Base-by-base conservation (phyloP, 2,329 filamentous ascomycete species). In the Neonectria coccinea region DNA sequence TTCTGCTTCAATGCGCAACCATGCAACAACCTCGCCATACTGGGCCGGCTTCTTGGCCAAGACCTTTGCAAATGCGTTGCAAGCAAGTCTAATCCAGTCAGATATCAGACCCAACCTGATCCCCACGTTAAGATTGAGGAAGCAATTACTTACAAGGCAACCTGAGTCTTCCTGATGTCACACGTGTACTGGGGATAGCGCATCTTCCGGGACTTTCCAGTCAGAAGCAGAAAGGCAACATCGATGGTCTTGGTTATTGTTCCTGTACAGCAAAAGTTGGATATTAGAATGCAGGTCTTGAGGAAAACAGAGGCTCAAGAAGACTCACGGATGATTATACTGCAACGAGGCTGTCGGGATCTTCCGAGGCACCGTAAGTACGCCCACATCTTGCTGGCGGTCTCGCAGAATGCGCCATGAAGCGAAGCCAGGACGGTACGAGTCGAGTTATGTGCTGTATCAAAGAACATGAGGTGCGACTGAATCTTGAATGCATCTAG, bases 391-490 rank as follows among this genome's bases (percentile, higher is more conserved):
- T 95, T 97, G 80, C 88, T 89, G 9, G 93, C 94, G 7, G 92
- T 89, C 77, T 97, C 93, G 18, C 83, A 73, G 72, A 97, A 95
- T 33, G 89, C 89, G n/a, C 85, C 84, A 73, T 90, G 87, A 4
- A 97, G 81, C 70, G 96, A 97, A n/a, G 80, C 78, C 5, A 95
- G 82, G 12, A 96, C 91, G 0, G 89, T 92, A 4, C 76, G 70
- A 8, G 86, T 76, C 4, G 89, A 87, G 80, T 98, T 98, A 81
- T 95, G 90, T 4, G 84, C 79, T 5, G 92, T 92, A 77, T 97
- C 93, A 72, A 92, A 90, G 76, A 93, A 92, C 89, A 97, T 94
- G 54, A 88, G 83, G 72, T 96, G 92, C 56, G 94, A 90, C 76
- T 97, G 93, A 56, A 96, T 89, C 77, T 94, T 94, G 82, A 98